Conservation (phyloP, 2,329 filamentous ascomycete genomes). For the Diplodia intermedia region DNA sequence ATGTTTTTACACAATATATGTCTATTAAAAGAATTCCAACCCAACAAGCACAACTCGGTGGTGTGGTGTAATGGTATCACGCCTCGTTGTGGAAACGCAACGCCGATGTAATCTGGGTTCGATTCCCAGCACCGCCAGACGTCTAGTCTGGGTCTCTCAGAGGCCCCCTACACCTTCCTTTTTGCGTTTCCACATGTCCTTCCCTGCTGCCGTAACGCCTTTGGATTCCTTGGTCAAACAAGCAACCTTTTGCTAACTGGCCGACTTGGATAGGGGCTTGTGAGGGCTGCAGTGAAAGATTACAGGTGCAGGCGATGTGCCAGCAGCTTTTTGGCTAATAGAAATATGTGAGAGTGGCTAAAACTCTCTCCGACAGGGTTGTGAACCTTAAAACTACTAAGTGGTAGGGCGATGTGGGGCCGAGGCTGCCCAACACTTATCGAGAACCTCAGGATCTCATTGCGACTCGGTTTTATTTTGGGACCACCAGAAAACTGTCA, state of each 20-base stretch:
- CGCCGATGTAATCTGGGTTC: background rate
- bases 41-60: background rate
- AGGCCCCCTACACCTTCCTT: background rate
- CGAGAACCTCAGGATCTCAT: background rate
- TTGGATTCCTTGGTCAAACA: background rate
- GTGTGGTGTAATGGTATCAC: background rate
- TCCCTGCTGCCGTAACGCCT: background rate
- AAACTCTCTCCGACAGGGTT: background rate
- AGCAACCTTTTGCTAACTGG: background rate
- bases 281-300: background rate
- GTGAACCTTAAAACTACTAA: background rate
- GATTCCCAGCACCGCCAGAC: conserved; percentile 1
- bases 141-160: background rate
- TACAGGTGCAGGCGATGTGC: background rate
- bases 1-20: background rate
- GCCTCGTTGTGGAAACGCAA: background rate
- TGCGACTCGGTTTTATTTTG: background rate
- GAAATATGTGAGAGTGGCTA: background rate
- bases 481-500: background rate
- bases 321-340: background rate
- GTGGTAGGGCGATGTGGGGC: background rate
- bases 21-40: fast-evolving
- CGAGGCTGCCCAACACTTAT: background rate
- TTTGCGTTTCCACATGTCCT: background rate
- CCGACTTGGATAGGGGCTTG: background rate